Percentiles rank a stretch among this genome's conserved stretches.
These are phyloP conservation scores for Nitzschia putrida DNA, from an alignment of 108 stramenopile species.

Conservation along the genomic window DNA sequence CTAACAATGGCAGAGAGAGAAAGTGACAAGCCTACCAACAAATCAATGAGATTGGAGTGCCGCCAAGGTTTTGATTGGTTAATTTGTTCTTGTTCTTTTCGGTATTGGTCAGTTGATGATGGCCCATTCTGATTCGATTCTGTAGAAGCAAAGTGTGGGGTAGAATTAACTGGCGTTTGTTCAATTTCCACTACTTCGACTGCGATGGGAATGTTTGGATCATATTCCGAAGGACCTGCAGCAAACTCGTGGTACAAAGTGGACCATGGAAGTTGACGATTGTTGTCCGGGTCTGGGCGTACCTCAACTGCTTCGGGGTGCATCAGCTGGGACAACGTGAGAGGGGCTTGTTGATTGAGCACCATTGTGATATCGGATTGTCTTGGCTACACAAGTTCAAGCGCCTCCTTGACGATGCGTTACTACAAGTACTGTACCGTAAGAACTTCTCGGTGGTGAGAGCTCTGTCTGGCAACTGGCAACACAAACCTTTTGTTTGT, in stretches of 20 bases:
- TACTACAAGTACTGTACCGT: no score
- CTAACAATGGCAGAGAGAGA: slow-evolving; percentile 2
- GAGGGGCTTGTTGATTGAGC: neutral
- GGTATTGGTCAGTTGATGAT: neutral
- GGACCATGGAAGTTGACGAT: slow-evolving; percentile 7
- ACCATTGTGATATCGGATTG: neutral
- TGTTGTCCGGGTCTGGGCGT: neutral
- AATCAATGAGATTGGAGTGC: slow-evolving; percentile 19
- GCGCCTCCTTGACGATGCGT: no score
- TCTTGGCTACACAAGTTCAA: no score
- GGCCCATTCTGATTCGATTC: neutral
- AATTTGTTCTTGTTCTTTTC: neutral
- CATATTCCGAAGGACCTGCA: slow-evolving; percentile 1
- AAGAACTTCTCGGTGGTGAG: no score
- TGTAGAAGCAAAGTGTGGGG: neutral
- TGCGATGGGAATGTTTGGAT: slow-evolving; percentile 12
- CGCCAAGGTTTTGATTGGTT: slow-evolving; percentile 14
- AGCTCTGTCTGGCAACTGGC: no score
- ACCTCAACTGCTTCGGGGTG: slow-evolving; percentile 15
- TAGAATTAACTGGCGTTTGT: neutral
- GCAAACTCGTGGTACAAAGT: slow-evolving; percentile 16
- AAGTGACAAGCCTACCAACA: slow-evolving; percentile 8
- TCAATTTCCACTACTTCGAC: slow-evolving; percentile 10
- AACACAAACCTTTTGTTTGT: no score
- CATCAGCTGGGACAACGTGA: neutral